Base-by-base conservation (phyloP, 2,329 filamentous ascomycete genomes). In the Paraphaeosphaeria minitans region DNA sequence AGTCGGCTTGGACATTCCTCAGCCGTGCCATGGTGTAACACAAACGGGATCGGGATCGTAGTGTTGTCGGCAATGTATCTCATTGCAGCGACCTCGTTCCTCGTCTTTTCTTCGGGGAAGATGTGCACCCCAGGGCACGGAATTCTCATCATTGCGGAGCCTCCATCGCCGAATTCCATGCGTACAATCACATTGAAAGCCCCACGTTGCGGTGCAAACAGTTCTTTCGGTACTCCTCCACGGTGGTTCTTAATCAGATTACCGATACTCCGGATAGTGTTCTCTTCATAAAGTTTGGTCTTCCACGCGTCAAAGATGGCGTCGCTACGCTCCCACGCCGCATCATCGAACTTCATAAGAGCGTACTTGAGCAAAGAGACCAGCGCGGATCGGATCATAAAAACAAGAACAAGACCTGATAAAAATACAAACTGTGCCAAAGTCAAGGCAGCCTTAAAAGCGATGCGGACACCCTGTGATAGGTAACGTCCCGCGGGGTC, bases 1-100 rank as follows among this genome's bases (percentile, higher is more conserved):
- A 76, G 55, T 6, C 65, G 55, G n/a, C 57, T 43, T 21, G 49
- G 49, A 14, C 57, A 57, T 13, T 53, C 59, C 35, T 59, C 62
- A 0, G 50, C 29, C 47, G 50, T 46, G 6, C 54, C 57, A 13
- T 47, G 48, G 42, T 54, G 45, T 24, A 60, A 16, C 3, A 60
- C 55, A 37, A 35, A 37, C 3, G 60, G 58, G n/a, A 60, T 41
- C 2, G 60, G 55, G 21, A 60, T 63, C 8, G 47, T 54, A 16
- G 60, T 63, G 9, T 60, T 57, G n/a, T 60, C 42, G 24, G 35
- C 9, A 24, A 63, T 33, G 22, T 48, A 58, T 13, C 41, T 46
- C 60, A 63, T 58, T 9, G 53, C 51, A 10, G 55, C 58, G 35
- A 63, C 39, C 47, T 63, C 60, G 27, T 55, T 52, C 24, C 45